Evolutionary conservation across 768 basidiomycete genomes (phyloP).

Genomic region (Postia placenta): DNA sequence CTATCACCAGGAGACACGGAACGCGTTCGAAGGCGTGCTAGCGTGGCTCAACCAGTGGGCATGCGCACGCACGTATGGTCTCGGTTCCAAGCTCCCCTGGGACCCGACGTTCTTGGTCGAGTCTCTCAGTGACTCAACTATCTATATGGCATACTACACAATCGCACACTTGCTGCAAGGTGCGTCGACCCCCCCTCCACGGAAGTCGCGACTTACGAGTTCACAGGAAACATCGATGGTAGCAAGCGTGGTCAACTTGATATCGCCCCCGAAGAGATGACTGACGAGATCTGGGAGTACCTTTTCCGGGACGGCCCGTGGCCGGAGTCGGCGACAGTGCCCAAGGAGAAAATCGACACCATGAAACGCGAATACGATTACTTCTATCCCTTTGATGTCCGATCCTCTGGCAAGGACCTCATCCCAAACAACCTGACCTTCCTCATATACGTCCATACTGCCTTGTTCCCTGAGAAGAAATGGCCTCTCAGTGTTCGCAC

Average conservation of each 20-base stretch:
- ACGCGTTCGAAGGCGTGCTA: conserved; percentile 86
- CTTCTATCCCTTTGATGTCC: conserved; percentile 97
- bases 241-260: conserved; percentile 74
- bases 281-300: conserved; percentile 97
- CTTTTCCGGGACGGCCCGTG: conserved; percentile 74
- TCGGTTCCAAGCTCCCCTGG: conserved; percentile 96
- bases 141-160: conserved; percentile 99
- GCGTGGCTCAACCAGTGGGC: conserved; percentile 99
- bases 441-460: conserved; percentile 91
- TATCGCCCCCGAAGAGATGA: conserved; percentile 88
- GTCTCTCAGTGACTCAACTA: conserved; percentile 93
- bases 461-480: conserved; percentile 83
- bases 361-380: conserved; percentile 91
- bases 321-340: conserved; percentile 60
- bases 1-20: conserved; percentile 85
- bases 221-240: conserved; percentile 69
- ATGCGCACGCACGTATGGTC: conserved; percentile 94
- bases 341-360: conserved; percentile 71
- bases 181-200: conserved; percentile 27
- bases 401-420: conserved; percentile 96
- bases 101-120: conserved; percentile 96
- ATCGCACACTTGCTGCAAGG: conserved; percentile 88
- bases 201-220: conserved; percentile 8
- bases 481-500: conserved; percentile 91
- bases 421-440: conserved; percentile 95